These are phyloP conservation scores for Aspergillus hortae DNA, from an alignment of 2,329 filamentous ascomycete species.

Conservation along the genomic window DNA sequence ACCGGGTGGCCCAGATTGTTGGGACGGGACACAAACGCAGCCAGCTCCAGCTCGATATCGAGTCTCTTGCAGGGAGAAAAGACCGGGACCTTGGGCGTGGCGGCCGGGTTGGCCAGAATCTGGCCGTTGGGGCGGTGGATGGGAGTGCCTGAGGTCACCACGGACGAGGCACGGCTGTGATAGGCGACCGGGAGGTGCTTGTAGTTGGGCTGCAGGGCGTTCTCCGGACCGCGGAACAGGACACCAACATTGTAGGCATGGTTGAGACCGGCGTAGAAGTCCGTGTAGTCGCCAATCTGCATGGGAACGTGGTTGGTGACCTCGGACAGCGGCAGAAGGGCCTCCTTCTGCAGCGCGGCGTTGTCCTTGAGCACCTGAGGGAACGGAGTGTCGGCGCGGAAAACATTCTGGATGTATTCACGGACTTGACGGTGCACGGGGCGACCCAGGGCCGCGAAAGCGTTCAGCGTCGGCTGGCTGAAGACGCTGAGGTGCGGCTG, in stretches of 20 bases:
- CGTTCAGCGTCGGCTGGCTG: slow-evolving; percentile 63
- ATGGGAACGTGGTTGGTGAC: slow-evolving; percentile 69
- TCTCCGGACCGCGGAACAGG: slow-evolving; percentile 68
- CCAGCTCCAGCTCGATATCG: slow-evolving; percentile 78
- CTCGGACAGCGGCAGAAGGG: slow-evolving; percentile 57
- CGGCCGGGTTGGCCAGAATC: slow-evolving; percentile 62
- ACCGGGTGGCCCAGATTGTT: slow-evolving; percentile 65
- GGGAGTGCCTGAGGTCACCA: slow-evolving; percentile 70
- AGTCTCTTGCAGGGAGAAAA: slow-evolving; percentile 64
- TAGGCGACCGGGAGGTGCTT: slow-evolving; percentile 78
- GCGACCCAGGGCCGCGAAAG: slow-evolving; percentile 69
- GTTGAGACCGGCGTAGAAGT: slow-evolving; percentile 78
- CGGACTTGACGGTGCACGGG: slow-evolving; percentile 66
- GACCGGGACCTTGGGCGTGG: slow-evolving; percentile 59
- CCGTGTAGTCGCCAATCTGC: slow-evolving; percentile 77
- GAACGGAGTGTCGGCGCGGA: slow-evolving; percentile 57
- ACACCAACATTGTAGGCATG: slow-evolving; percentile 71
- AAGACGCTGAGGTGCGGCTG: slow-evolving; percentile 61
- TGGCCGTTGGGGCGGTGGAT: slow-evolving; percentile 74
- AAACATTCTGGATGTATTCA: slow-evolving; percentile 64
- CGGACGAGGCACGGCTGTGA: slow-evolving; percentile 71
- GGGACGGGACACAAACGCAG: slow-evolving; percentile 65
- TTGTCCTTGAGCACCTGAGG: slow-evolving; percentile 64
- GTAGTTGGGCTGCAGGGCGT: slow-evolving; percentile 78
- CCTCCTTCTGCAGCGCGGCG: slow-evolving; percentile 51